A percentile compares a stretch with the other conserved stretches of the same genome.
Conservation (phyloP, 1,139 yeast genomes). For the Blastobotrys capitulatus region DNA sequence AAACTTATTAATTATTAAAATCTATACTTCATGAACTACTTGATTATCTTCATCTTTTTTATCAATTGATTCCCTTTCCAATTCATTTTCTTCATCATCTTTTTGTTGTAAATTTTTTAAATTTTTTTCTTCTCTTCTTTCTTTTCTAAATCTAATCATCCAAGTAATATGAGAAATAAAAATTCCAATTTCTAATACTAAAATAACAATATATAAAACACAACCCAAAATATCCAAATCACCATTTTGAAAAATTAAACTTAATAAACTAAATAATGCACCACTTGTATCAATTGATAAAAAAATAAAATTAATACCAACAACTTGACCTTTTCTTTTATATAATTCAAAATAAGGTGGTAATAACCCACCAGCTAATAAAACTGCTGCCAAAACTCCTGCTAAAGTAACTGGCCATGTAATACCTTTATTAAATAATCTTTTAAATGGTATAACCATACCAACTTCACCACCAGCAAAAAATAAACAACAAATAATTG, state of each 20-base stretch:
- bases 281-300: constrained; percentile 73
- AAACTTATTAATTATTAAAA: no score
- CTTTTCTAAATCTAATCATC: constrained; percentile 49
- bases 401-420: constrained; percentile 75
- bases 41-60: no score
- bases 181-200: constrained; percentile 72
- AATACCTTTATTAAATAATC: constrained; percentile 47
- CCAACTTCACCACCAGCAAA: constrained; percentile 63
- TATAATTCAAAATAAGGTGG: constrained; percentile 87
- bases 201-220: constrained; percentile 64
- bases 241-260: constrained; percentile 37
- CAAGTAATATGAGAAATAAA: constrained; percentile 64
- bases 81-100: background rate
- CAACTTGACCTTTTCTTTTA: constrained; percentile 74
- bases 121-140: constrained; percentile 12
- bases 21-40: no score
- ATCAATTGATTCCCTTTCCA: background rate
- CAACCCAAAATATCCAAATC: constrained; percentile 70
- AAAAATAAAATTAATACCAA: constrained; percentile 84
- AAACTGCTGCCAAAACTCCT: constrained; percentile 73
- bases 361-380: constrained; percentile 69
- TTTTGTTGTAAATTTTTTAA: background rate
- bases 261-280: constrained; percentile 67
- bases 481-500: constrained; percentile 30
- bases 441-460: constrained; percentile 64